Conservation (phyloP, 371 early-diverging fungal genomes). For the Apophysomyces trapeziformis region DNA sequence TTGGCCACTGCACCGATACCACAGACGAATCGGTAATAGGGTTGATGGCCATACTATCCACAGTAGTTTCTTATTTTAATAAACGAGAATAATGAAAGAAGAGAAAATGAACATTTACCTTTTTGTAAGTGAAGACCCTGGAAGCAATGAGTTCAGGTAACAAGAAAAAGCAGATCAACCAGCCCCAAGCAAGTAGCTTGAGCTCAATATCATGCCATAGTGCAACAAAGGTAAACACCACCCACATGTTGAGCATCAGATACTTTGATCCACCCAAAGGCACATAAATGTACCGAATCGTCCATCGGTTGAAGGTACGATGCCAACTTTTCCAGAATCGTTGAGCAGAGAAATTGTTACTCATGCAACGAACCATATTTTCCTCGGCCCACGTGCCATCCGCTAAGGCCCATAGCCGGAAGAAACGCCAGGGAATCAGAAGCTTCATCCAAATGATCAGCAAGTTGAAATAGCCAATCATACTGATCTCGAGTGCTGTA, state of each 20-base stretch:
- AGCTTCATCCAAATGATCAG: constrained; percentile 91
- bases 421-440: constrained; percentile 93
- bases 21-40: constrained; percentile 72
- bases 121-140: constrained; percentile 59
- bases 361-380: constrained; percentile 94
- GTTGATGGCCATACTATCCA: constrained; percentile 48
- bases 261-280: constrained; percentile 84
- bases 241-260: constrained; percentile 72
- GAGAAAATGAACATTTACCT: constrained; percentile 34
- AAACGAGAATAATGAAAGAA: background rate
- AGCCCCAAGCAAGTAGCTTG: constrained; percentile 88
- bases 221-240: constrained; percentile 94
- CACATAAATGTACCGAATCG: constrained; percentile 86
- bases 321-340: constrained; percentile 97
- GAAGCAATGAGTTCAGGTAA: constrained; percentile 81
- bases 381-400: constrained; percentile 88
- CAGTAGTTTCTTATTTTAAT: background rate
- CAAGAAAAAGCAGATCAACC: constrained; percentile 86
- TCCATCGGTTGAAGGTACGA: constrained; percentile 89
- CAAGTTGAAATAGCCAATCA: constrained; percentile 84
- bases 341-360: constrained; percentile 87
- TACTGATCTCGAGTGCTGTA: constrained; percentile 74
- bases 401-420: constrained; percentile 87
- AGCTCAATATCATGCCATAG: constrained; percentile 95
- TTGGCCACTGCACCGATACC: constrained; percentile 81